Evolutionary conservation across 495 filamentous ascomycete species (phyloP).

Genomic region (Mycothermus thermophilus): DNA sequence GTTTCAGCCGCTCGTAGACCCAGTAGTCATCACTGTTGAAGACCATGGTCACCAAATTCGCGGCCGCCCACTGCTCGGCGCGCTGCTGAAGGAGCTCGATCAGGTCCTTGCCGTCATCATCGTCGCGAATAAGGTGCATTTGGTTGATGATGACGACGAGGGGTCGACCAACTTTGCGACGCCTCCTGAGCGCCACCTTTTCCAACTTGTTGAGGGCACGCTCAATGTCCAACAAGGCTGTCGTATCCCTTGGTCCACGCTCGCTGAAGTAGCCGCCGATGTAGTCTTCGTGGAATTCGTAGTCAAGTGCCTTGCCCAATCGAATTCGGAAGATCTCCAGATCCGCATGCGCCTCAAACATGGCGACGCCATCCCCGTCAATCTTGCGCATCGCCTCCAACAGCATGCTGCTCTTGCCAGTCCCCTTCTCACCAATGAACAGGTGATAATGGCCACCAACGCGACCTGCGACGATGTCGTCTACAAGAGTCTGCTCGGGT

Average conservation of each 20-base stretch:
- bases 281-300: conserved; percentile 81
- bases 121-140: conserved; percentile 76
- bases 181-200: conserved; percentile 69
- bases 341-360: conserved; percentile 94
- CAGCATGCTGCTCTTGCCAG: conserved; percentile 90
- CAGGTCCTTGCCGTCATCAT: conserved; percentile 79
- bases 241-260: conserved; percentile 79
- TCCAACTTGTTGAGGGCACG: conserved; percentile 94
- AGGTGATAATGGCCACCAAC: conserved; percentile 73
- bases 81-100: conserved; percentile 91
- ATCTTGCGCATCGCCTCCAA: conserved; percentile 87
- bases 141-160: conserved; percentile 83
- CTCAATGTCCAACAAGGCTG: conserved; percentile 84
- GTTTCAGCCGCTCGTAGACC: conserved; percentile 89
- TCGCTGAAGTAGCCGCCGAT: conserved; percentile 93
- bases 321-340: conserved; percentile 88
- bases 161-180: conserved; percentile 45
- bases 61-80: conserved; percentile 89
- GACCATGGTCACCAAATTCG: conserved; percentile 74
- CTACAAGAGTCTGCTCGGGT: conserved; percentile 66
- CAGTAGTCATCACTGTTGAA: conserved; percentile 95
- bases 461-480: conserved; percentile 59
- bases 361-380: conserved; percentile 69
- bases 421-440: conserved; percentile 92
- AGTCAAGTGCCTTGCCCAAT: conserved; percentile 85